These are phyloP conservation scores for Calonectria honghensis DNA, from an alignment of 2,329 filamentous ascomycete species.

Conservation along the genomic window DNA sequence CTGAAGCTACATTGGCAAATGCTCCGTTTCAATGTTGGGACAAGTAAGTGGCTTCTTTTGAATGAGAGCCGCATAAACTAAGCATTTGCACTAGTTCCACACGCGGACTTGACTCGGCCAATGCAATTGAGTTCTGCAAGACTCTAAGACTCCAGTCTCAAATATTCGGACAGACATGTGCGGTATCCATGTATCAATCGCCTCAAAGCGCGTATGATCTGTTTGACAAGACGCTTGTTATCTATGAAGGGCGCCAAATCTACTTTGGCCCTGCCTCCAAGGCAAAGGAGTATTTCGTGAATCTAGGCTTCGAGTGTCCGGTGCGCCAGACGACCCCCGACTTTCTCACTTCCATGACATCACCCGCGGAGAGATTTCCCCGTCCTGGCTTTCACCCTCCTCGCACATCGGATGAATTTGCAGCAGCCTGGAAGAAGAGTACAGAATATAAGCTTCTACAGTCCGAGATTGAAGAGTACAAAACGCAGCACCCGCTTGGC, in stretches of 20 bases:
- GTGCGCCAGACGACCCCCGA: slow-evolving; percentile 77
- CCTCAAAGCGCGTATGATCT: slow-evolving; percentile 73
- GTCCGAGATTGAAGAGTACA: slow-evolving; percentile 57
- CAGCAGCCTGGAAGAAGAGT: slow-evolving; percentile 57
- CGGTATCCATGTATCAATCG: slow-evolving; percentile 75
- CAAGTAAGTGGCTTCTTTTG: slow-evolving; percentile 40
- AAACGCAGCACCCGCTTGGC: slow-evolving; percentile 49
- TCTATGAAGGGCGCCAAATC: slow-evolving; percentile 80
- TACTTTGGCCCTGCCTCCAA: slow-evolving; percentile 75
- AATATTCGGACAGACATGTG: slow-evolving; percentile 41
- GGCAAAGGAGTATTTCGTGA: slow-evolving; percentile 76
- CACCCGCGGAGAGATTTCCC: slow-evolving; percentile 56
- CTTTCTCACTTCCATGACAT: slow-evolving; percentile 75
- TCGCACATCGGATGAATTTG: slow-evolving; percentile 60
- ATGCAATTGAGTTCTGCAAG: slow-evolving; percentile 46
- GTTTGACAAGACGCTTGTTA: slow-evolving; percentile 80
- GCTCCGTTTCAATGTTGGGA: slow-evolving; percentile 62
- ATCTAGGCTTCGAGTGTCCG: slow-evolving; percentile 76
- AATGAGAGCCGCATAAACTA: not conserved
- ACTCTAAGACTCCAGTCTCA: slow-evolving; percentile 46
- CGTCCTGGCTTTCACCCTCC: slow-evolving; percentile 56
- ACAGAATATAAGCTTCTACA: slow-evolving; percentile 23
- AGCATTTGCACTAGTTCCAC: slow-evolving; percentile 33
- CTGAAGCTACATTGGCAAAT: slow-evolving; percentile 76
- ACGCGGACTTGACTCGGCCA: slow-evolving; percentile 50